Evolutionary conservation across 306 rosid genomes (phyloP), one percentile per base, ranked within the genome.

Genomic region (Malus orientalis): DNA sequence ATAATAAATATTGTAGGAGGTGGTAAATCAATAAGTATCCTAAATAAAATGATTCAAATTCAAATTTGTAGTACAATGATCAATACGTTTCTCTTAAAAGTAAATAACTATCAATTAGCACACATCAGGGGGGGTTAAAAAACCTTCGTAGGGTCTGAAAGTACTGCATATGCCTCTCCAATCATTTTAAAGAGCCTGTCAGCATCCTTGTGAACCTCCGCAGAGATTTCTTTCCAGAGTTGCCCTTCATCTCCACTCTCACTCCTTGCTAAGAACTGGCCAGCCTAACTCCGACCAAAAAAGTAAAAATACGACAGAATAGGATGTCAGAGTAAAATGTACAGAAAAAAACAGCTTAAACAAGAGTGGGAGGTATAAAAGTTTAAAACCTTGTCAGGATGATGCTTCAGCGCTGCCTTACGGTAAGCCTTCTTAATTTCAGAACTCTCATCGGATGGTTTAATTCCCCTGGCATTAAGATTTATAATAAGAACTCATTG

Each of bases 131-230:
- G 25, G 55, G 44, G 4, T 9, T 11, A 23, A 47, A 62, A 60
- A 51, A 66, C 98, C 97, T 92, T 92, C 33, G 78, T 67, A 67
- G 93, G 84, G 83, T 92, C 97, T 61, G 98, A 95, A 79, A 92
- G 97, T 64, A 86, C 91, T 62, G 97, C 88, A 83, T 95, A 92
- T 38, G 98, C 97, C 88, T 95, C 98, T 84, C 96, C 98, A 76
- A 95, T 95, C 89, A 92, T 88, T 88, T 95, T 95, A 73, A 92
- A 95, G 84, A 95, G 98, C 83, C 89, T 87, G 79, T 95, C 98
- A 60, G 97, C 94, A 84, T 95, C 96, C 84, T 81, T 86, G 83
- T 90, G 85, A 72, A 95, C 91, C 84, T 86, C 96, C 82, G 81
- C 86, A 58, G 91, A 86, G 72, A 95, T 89, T 75, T 92, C 93